Base-by-base conservation (phyloP, 164 flowering plant genomes). In the Annona squamosa region DNA sequence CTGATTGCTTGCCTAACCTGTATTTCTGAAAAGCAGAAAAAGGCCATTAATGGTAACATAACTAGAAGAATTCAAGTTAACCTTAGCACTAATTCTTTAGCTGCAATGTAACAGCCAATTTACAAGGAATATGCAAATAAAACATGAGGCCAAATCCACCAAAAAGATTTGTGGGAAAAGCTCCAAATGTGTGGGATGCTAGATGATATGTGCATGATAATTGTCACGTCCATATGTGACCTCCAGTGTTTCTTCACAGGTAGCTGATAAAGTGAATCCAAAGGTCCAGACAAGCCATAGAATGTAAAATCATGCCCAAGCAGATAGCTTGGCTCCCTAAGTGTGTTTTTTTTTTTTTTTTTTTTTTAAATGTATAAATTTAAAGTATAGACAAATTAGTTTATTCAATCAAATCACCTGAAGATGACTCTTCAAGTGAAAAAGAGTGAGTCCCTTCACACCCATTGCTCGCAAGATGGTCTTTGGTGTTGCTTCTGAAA, bases 401-500 rank as follows among this genome's bases (percentile, higher is more conserved):
- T 59, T 52, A 62, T n/a, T 17, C 52, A 47, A 42, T 10, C 42
- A 43, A 67, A 26, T 47, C 67, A 91, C 97, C 97, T 91, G 97
- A 64, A 91, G 93, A 74, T 91, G 97, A 75, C 92, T 88, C 87
- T 91, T 91, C 68, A 91, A 74, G 77, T 91, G 97, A 74, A 83
- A 88, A 57, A 91, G 90, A 56, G 97, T 91, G 67, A 91, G 84
- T 44, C 97, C 97, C 80, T 89, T 89, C 47, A 89, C 92, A 68
- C 87, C 85, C 93, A 91, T 91, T 18, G 89, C 84, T 59, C 92
- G 85, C 90, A 91, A 76, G 57, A 91, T 86, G 47, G 93, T 84
- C 82, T 91, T 91, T 17, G 97, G 97, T 0, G 93, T 91, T 41
- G 96, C 96, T 80, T 90, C 96, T 90, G 88, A 77, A 80, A 70